Base-by-base conservation (phyloP, 805 yeast genomes). In the Schizosaccharomyces osmophilus region DNA sequence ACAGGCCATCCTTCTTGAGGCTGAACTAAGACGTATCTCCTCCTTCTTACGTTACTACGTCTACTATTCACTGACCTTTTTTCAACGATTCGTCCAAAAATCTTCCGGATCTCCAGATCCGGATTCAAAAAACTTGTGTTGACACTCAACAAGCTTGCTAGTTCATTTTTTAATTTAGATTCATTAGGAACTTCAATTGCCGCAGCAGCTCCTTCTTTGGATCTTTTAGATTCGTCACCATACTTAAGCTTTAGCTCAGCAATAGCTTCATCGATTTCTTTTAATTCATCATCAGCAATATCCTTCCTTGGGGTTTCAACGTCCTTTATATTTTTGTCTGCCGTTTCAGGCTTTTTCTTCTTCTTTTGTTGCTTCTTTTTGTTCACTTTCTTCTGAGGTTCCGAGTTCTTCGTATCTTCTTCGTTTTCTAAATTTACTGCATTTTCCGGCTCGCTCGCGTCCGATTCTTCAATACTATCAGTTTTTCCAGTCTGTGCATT, bases 1-100 rank as follows among this genome's bases (percentile, higher is more conserved):
- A 63, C 64, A 19, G 66, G 66, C 66, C 66, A 65, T 57, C 63
- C 64, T n/a, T 65, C 65, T 32, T 59, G 63, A 8, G 65, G 66
- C 48, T 64, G 64, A 2, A 63, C 65, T 8, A 65, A 62, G 4
- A 64, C 63, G 48, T 61, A 61, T 29, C 64, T 43, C 41, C 62
- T 42, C n/a, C 63, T 63, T 62, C 63, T 32, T 58, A 59, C 36
- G 19, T 19, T 29, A 13, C 36, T 54, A 36, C 24, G n/a, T 43
- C 61, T 11, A n/a, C 17, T 6, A 19, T 22, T 42, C 62, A 59
- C 19, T 24, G 60, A 43, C 11, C 62, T 62, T 26, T 63, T 62
- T 19, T 65, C 39, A 36, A 65, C 66, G 2, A 62, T 61, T 19
- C 67, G 63, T 5, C 67, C 67, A 51, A 65, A 65, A 22, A 65